Base-by-base conservation (phyloP, 352 stramenopile species). In the Saprolegnia parasitica region DNA sequence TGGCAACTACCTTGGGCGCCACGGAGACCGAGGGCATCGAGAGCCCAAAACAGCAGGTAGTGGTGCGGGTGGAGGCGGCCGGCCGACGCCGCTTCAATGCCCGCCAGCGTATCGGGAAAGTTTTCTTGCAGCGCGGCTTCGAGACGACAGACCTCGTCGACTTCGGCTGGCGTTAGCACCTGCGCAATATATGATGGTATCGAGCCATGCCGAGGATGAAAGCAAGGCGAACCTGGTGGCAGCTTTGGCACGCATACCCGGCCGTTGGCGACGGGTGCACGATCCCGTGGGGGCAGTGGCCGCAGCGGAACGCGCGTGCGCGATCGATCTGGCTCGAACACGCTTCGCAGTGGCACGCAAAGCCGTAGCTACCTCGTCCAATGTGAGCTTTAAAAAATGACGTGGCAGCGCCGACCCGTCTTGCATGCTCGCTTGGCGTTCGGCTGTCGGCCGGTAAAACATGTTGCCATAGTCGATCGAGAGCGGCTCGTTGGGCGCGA, bases 391-490 rank as follows among this genome's bases (percentile, higher is more conserved):
- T n/a, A n/a, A n/a, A n/a, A n/a, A n/a, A n/a, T n/a, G n/a, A n/a
- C n/a, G n/a, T n/a, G n/a, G n/a, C n/a, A n/a, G n/a, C n/a, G n/a
- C n/a, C n/a, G n/a, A 65, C 56, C 81, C 81, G 60, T 88, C 80
- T 29, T 81, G 67, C 52, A 92, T 74, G 50, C 77, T 81, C 21
- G 74, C 74, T 60, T 86, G 77, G 13, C 84, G 81, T 72, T 92
- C 84, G 0, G 75, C 74, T 11, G 79, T 90, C 16, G 84, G 84
- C 0, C 84, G 81, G 74, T 90, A 92, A 68, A 90, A 92, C 64
- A 90, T 89, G 68, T 90, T 90, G 61, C 82, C 84, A 64, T 92
- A 90, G 75, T 92, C 84, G 61, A 92, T 92, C 26, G 84, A 92
- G 32, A 92, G 73, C 40, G 84, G 76, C 57, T 89, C 79, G 61